Conservation (phyloP, 1,284 basidiomycete species). For the Irpex rosettiformis region DNA sequence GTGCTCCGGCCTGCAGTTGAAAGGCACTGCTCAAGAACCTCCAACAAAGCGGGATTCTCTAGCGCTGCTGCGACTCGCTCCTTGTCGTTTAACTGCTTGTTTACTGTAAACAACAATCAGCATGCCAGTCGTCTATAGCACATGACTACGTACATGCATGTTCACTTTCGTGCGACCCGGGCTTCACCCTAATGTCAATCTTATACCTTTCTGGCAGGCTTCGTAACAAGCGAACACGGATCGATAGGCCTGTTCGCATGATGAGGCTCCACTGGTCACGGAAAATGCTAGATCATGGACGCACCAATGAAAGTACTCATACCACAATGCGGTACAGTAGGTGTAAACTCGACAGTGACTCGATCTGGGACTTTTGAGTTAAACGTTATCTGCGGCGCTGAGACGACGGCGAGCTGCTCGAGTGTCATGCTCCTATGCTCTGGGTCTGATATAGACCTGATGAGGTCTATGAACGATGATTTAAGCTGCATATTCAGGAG, state of each 20-base stretch:
- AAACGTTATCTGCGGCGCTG: slow-evolving; percentile 76
- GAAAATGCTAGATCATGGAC: slow-evolving; percentile 19
- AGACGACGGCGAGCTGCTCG: slow-evolving; percentile 95
- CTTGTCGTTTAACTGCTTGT: slow-evolving; percentile 99
- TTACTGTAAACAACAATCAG: slow-evolving; percentile 52
- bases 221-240: slow-evolving; percentile 88
- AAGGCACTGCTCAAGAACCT: slow-evolving; percentile 89
- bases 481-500: not conserved
- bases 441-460: slow-evolving; percentile 92
- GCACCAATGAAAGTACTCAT: slow-evolving; percentile 96
- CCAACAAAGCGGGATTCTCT: slow-evolving; percentile 86
- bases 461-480: slow-evolving; percentile 61
- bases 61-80: slow-evolving; percentile 96
- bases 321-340: slow-evolving; percentile 97
- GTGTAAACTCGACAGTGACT: slow-evolving; percentile 89
- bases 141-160: slow-evolving; percentile 58
- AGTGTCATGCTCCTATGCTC: slow-evolving; percentile 95
- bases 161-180: slow-evolving; percentile 95
- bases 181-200: slow-evolving; percentile 90
- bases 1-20: slow-evolving; percentile 9
- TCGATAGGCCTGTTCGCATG: slow-evolving; percentile 71
- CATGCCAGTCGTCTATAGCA: not conserved
- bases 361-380: slow-evolving; percentile 59
- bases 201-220: slow-evolving; percentile 92
- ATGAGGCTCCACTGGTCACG: not conserved